These are phyloP conservation scores for Candida peoriensis DNA, from an alignment of 805 yeast species.

Conservation along the genomic window DNA sequence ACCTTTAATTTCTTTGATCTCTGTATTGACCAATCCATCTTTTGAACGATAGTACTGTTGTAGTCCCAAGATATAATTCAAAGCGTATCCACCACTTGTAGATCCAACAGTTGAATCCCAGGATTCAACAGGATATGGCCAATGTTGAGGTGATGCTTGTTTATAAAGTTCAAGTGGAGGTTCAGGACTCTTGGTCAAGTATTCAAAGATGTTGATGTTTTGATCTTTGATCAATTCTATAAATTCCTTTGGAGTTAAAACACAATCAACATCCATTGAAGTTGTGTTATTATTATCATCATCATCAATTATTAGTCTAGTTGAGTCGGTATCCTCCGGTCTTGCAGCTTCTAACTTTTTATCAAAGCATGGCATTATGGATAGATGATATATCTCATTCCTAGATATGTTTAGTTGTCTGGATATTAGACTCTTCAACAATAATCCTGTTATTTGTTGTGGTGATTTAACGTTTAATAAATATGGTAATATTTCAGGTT, in stretches of 20 bases:
- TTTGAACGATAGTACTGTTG: slow-evolving; percentile 23
- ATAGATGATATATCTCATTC: slow-evolving; percentile 63
- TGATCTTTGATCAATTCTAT: slow-evolving; percentile 60
- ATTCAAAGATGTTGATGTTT: slow-evolving; percentile 30
- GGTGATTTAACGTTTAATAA: slow-evolving; percentile 80
- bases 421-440: slow-evolving; percentile 52
- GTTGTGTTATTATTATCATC: too few species aligned
- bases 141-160: slow-evolving; percentile 46
- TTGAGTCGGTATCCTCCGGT: slow-evolving; percentile 45
- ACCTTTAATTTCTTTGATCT: slow-evolving; percentile 46
- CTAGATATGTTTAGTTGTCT: slow-evolving; percentile 26
- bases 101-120: slow-evolving; percentile 80
- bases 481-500: slow-evolving; percentile 71
- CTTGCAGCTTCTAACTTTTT: slow-evolving; percentile 93
- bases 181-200: slow-evolving; percentile 13
- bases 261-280: slow-evolving; percentile 80
- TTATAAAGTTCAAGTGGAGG: slow-evolving; percentile 23
- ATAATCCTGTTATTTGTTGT: slow-evolving; percentile 85
- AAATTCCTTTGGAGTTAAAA: slow-evolving; percentile 84
- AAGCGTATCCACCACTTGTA: slow-evolving; percentile 86
- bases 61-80: slow-evolving; percentile 50
- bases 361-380: slow-evolving; percentile 96
- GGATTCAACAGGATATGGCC: slow-evolving; percentile 56
- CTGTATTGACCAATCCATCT: slow-evolving; percentile 12
- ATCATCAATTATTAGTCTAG: too few species aligned